A percentile compares a stretch with the other conserved stretches of the same genome.
These are phyloP conservation scores for Serpula lacrymans DNA, from an alignment of 768 basidiomycete species.

Conservation along the genomic window DNA sequence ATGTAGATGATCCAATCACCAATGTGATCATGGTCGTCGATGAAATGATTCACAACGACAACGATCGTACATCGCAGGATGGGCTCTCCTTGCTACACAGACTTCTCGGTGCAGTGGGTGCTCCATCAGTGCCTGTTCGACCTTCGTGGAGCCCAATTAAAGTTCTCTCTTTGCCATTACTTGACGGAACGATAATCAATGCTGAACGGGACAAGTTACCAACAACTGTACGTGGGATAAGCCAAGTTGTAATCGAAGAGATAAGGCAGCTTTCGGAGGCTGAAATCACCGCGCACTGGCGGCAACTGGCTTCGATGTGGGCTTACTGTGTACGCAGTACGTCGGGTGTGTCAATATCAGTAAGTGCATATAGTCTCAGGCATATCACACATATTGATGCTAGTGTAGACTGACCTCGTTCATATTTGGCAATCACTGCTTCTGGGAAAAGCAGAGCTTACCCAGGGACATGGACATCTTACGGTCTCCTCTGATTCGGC, in stretches of 20 bases:
- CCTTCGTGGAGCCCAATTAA: conserved; percentile 14
- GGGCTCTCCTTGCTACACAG: conserved; percentile 33
- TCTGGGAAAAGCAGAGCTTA: conserved; percentile 44
- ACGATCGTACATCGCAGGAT: conserved; percentile 24
- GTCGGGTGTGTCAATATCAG: conserved; percentile 18
- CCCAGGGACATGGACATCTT: conserved; percentile 35
- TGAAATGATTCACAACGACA: conserved; percentile 32
- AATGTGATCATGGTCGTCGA: conserved; percentile 36
- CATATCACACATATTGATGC: conserved; percentile 4
- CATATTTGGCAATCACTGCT: conserved; percentile 55
- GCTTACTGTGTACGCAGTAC: conserved; percentile 18
- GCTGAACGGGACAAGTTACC: conserved; percentile 22
- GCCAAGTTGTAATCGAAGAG: conserved; percentile 15
- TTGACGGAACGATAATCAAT: conserved; percentile 43
- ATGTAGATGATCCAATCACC: no score
- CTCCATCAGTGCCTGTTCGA: conserved; percentile 1
- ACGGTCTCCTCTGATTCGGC: conserved; percentile 33
- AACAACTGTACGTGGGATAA: conserved; percentile 23
- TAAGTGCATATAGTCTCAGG: conserved; percentile 14
- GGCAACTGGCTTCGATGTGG: conserved; percentile 38
- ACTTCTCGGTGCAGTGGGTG: conserved; percentile 32
- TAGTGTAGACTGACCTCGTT: conserved; percentile 35
- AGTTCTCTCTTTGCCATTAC: conserved; percentile 32
- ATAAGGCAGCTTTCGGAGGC: conserved; percentile 33
- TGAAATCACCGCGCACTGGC: conserved; percentile 39